Base-by-base conservation (phyloP, 1,284 basidiomycete species). In the Cutaneotrichosporon cavernicola region DNA sequence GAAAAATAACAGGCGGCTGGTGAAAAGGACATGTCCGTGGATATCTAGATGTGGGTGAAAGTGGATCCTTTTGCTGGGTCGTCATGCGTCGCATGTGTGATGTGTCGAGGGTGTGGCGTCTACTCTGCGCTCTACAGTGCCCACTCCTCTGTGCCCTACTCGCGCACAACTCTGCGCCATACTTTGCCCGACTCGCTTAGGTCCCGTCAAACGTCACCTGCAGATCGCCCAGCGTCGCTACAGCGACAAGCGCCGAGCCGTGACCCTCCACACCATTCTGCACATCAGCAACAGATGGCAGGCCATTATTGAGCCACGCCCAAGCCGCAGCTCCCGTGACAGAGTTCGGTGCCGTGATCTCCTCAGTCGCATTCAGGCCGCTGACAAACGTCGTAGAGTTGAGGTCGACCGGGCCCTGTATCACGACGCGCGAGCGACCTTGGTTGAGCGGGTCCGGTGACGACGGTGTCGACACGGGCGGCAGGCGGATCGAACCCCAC, bases 171-270 rank as follows among this genome's bases (percentile, higher is more conserved):
- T 36, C 36, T 36, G 9, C 36, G 9, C 5, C 36, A 26, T 36
- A 36, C 36, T 36, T 9, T 9, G 36, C 36, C 11, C 43, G 26
- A 14, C 8, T 13, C 9, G 22, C 11, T 34, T 69, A 73, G 14
- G 67, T 66, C 30, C 76, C 77, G 63, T 79, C 76, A 65, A 77
- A 73, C 0, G 68, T 70, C 11, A 78, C 60, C 34, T 65, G 64
- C n/a, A 78, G 68, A 61, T 79, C 72, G 6, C 75, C 77, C 62
- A 73, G 76, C 9, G 69, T 69, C 13, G 73, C 72, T 21, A 74
- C 26, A 13, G 74, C 65, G 14, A 75, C 65, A 21, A 78, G 62
- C 38, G 73, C 65, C 50, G 68, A 74, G 8, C 68, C 70, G 22
- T 57, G 46, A 13, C 63, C 68, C 56, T 73, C 73, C 26, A 26